phyloP scores from a whole-genome alignment of 495 filamentous ascomycete genomes.

The Articulospora tetracladia region DNA sequence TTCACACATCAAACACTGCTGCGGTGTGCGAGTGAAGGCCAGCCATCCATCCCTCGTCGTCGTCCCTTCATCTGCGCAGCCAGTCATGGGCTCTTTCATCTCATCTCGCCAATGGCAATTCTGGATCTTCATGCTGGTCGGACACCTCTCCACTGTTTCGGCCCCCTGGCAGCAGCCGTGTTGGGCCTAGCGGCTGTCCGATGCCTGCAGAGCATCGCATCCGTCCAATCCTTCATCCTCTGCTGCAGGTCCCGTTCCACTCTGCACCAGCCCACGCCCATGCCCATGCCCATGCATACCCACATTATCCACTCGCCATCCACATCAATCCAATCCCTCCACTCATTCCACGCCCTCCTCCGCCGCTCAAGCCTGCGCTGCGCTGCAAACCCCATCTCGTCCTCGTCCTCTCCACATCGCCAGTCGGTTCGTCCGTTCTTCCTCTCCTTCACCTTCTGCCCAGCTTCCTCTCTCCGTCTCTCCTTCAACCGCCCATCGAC shows the following conservation, averaged over 20 bases:
- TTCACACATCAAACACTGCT: no score
- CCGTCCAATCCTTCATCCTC: no score
- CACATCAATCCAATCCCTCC: not conserved
- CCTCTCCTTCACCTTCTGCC: not conserved
- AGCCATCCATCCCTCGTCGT: not conserved
- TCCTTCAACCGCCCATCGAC: slow-evolving; percentile 9
- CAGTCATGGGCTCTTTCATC: not conserved
- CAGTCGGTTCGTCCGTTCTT: slow-evolving; percentile 3
- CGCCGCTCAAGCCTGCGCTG: not conserved
- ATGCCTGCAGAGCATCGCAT: no score
- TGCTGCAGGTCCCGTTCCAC: no score
- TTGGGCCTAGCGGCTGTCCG: no score
- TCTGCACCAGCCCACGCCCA: not conserved
- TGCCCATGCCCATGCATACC: not conserved
- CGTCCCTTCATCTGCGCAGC: not conserved
- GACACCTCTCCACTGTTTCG: not conserved
- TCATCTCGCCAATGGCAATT: not conserved
- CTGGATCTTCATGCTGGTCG: not conserved
- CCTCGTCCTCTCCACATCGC: not conserved
- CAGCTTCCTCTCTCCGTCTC: not conserved
- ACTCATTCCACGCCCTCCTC: not conserved
- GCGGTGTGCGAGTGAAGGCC: no score
- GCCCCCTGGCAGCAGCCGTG: not conserved
- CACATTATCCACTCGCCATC: not conserved
- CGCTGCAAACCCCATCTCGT: not conserved